Evolutionary conservation across 2,329 filamentous ascomycete genomes (phyloP).

Genomic region (Botryotinia calthae): DNA sequence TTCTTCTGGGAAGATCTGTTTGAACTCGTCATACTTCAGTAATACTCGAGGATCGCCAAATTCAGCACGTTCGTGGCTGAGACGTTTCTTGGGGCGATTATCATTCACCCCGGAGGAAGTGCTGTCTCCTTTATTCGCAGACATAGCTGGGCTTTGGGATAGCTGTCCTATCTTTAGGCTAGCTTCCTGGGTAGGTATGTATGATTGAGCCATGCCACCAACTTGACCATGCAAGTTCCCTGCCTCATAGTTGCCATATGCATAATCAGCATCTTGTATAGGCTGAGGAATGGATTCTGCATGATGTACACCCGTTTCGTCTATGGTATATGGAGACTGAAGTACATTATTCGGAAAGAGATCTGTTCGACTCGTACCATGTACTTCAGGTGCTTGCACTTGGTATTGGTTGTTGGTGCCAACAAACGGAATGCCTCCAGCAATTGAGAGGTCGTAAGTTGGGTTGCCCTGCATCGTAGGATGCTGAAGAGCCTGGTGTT

Average conservation of each 20-base stretch:
- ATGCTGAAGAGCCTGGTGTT: background rate
- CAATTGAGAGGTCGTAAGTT: no score
- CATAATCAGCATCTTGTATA: no score
- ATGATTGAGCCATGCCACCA: background rate
- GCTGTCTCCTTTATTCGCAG: background rate
- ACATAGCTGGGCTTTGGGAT: background rate
- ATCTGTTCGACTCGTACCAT: no score
- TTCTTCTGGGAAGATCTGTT: background rate
- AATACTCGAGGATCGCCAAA: background rate
- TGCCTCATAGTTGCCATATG: background rate
- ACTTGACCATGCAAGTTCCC: background rate
- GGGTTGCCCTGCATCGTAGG: background rate
- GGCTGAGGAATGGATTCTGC: no score
- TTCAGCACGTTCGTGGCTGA: background rate
- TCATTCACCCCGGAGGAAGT: fast-evolving
- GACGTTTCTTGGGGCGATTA: background rate
- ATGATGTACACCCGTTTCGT: fast-evolving
- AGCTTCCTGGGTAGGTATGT: no score
- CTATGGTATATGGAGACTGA: background rate
- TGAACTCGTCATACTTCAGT: background rate
- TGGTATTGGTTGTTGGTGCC: no score
- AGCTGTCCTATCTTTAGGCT: no score
- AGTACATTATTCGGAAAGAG: no score
- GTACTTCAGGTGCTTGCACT: background rate
- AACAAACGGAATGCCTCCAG: no score